A percentile compares a stretch with the other conserved stretches of the same genome.
Conservation (phyloP, 805 yeast species). For the Lipomyces chichibuensis region DNA sequence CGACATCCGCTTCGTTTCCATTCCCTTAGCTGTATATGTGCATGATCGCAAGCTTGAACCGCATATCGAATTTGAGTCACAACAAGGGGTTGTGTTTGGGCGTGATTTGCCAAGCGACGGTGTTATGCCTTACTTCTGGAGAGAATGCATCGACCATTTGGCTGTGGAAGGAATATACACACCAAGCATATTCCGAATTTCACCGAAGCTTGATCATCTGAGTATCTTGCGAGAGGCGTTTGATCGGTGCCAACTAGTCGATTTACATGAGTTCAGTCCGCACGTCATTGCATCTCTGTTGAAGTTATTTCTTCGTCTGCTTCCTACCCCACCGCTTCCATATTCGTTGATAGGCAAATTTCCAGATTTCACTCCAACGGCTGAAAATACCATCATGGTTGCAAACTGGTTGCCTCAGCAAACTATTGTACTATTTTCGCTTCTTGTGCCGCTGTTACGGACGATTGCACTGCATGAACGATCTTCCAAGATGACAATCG, state of each 20-base stretch:
- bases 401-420: constrained; percentile 26
- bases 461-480: constrained; percentile 27
- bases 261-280: constrained; percentile 61
- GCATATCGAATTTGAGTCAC: constrained; percentile 55
- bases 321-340: constrained; percentile 60
- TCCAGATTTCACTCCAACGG: constrained; percentile 39
- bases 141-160: constrained; percentile 37
- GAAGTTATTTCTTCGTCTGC: constrained; percentile 53
- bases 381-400: constrained; percentile 23
- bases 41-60: constrained; percentile 61
- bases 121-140: constrained; percentile 44
- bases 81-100: constrained; percentile 43
- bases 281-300: constrained; percentile 53
- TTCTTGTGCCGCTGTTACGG: constrained; percentile 32
- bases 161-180: constrained; percentile 31
- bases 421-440: constrained; percentile 26
- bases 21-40: constrained; percentile 73
- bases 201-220: constrained; percentile 38
- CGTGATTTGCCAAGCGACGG: constrained; percentile 35
- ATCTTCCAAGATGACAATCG: constrained; percentile 19
- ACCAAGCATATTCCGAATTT: constrained; percentile 37
- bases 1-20: constrained; percentile 76
- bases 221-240: constrained; percentile 43
- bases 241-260: constrained; percentile 56
- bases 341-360: constrained; percentile 11